phyloP scores from a whole-genome alignment of 768 basidiomycete genomes.

The Hypholoma fasciculare region DNA sequence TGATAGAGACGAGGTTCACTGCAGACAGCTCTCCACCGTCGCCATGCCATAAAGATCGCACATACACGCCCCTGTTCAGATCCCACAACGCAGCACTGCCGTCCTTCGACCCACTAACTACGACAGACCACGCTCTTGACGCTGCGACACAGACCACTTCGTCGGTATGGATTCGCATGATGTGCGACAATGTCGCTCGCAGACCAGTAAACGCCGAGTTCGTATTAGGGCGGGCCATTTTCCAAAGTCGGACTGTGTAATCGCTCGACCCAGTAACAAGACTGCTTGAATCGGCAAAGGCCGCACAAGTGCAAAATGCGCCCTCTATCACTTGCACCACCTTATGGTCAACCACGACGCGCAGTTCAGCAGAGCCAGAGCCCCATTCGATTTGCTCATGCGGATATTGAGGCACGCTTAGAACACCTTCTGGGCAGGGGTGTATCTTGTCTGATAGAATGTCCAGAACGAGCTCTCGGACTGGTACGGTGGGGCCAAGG shows the following conservation, averaged over 20 bases:
- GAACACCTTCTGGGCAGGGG: slow-evolving; percentile 58
- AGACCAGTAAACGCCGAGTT: slow-evolving; percentile 18
- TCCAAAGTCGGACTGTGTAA: slow-evolving; percentile 86
- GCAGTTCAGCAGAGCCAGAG: slow-evolving; percentile 52
- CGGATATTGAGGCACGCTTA: slow-evolving; percentile 57
- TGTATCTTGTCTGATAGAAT: slow-evolving; percentile 54
- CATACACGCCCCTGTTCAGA: slow-evolving; percentile 79
- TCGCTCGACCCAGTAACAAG: slow-evolving; percentile 83
- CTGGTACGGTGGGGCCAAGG: slow-evolving; percentile 44
- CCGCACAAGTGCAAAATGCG: slow-evolving; percentile 69
- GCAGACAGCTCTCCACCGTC: slow-evolving; percentile 36
- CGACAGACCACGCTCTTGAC: slow-evolving; percentile 80
- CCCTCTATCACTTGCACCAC: slow-evolving; percentile 81
- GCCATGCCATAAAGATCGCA: slow-evolving; percentile 77
- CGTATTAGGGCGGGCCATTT: slow-evolving; percentile 39
- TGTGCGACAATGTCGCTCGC: slow-evolving; percentile 52
- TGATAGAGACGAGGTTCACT: slow-evolving; percentile 73
- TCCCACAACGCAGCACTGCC: slow-evolving; percentile 91
- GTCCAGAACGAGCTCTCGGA: slow-evolving; percentile 58
- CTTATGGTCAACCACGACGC: slow-evolving; percentile 62
- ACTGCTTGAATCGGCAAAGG: slow-evolving; percentile 71
- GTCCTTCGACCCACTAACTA: slow-evolving; percentile 82
- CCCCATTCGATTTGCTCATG: slow-evolving; percentile 78
- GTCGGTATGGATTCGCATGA: slow-evolving; percentile 79
- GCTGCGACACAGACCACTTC: slow-evolving; percentile 68